Evolutionary conservation across 192 early-diverging fungal species (phyloP).

Genomic region (Oehlia diaphana): DNA sequence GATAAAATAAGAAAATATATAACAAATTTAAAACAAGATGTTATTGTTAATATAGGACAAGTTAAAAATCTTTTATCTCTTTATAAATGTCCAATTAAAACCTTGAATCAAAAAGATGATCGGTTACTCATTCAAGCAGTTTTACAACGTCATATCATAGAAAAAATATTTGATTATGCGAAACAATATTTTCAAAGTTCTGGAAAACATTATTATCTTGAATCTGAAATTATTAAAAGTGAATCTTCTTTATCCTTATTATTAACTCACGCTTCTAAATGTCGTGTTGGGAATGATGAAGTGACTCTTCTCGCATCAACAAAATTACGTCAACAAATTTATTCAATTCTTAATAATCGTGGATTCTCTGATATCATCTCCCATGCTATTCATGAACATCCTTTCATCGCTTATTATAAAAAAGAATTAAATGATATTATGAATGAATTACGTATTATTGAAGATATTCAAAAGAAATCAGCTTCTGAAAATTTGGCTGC

Average conservation of each 20-base stretch:
- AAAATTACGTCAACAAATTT: background rate
- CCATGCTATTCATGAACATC: background rate
- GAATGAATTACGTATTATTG: background rate
- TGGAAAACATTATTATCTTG: background rate
- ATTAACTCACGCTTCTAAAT: background rate
- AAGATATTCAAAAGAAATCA: background rate
- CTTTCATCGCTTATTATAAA: background rate
- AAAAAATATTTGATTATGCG: background rate
- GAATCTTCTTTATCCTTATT: background rate
- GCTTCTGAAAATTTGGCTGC: background rate
- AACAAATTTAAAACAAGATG: background rate
- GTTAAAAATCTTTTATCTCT: background rate
- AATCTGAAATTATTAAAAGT: background rate
- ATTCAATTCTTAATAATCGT: background rate
- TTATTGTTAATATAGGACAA: background rate
- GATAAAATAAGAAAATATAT: background rate
- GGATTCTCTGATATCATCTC: background rate
- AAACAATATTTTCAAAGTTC: background rate
- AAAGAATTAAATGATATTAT: background rate
- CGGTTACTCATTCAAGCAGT: background rate
- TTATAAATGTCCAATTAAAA: background rate
- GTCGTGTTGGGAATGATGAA: background rate
- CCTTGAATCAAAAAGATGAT: background rate
- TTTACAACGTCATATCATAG: background rate
- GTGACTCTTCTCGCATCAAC: background rate